Base-by-base conservation (phyloP, 2,329 filamentous ascomycete genomes). In the Sporothrix protearum region DNA sequence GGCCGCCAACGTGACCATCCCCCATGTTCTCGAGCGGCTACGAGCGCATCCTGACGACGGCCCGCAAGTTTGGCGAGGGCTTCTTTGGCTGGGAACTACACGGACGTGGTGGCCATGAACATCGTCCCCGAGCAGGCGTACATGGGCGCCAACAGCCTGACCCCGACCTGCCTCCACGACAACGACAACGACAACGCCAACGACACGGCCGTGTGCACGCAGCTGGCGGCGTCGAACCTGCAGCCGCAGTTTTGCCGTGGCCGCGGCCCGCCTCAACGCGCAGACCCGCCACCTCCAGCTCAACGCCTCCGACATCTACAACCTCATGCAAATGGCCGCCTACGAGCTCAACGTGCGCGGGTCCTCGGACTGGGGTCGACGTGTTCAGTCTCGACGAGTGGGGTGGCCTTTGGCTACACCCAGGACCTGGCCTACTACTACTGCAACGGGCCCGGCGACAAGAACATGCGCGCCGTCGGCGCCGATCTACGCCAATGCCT, bases 391-490 rank as follows among this genome's bases (percentile, higher is more conserved):
- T 89, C 30, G 81, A 87, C 2, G 90, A 92, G 77, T 83, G 90
- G 90, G 72, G 81, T 85, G 25, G 80, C 85, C 75, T 92, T 91
- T 74, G 88, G 91, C 75, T 92, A 92, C 77, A 83, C 84, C 0
- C 88, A 92, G 73, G 89, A 91, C 76, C 79, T 92, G 51, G 84
- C 88, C 30, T 92, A 92, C 78, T 91, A 88, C 80, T 91, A 91
- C 75, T 87, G 88, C n/a, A 81, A 84, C 1, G 89, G 89, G 0
- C 86, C 87, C 0, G 88, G 86, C 1, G 70, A 74, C 70, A 67
- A 67, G 49, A 73, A 73, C 68, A 74, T 73, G 71, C 64, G 66
- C 10, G 73, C 73, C 45, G 71, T 74, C 68, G 73, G 73, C 6
- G 68, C 71, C 14, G 73, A n/a, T 74, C 14, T 74, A 63, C 12